Evolutionary conservation across 768 basidiomycete genomes (phyloP).

Genomic region (Myochromella boudieri): DNA sequence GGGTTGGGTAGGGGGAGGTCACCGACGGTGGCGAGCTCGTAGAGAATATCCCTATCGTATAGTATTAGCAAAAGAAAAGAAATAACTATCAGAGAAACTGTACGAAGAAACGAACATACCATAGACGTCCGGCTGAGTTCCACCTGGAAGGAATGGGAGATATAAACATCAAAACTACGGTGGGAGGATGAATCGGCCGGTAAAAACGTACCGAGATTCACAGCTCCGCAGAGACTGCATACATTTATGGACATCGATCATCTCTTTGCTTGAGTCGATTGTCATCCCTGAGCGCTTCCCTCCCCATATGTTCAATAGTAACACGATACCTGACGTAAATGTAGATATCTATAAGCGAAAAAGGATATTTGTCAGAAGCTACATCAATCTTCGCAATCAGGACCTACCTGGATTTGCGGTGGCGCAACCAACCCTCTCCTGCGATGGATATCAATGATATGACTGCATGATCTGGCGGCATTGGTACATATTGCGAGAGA

Average conservation of each 20-base stretch:
- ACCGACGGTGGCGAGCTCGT: slow-evolving; percentile 69
- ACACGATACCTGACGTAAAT: slow-evolving; percentile 52
- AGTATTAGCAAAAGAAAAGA: background rate
- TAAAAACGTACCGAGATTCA: slow-evolving; percentile 31
- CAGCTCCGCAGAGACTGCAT: slow-evolving; percentile 48
- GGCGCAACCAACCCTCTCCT: slow-evolving; percentile 29
- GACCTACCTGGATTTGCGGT: slow-evolving; percentile 36
- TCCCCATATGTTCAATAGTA: slow-evolving; percentile 70
- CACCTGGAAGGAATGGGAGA: slow-evolving; percentile 26
- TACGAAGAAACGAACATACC: slow-evolving; percentile 36
- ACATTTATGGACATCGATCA: slow-evolving; percentile 67
- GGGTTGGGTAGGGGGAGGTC: slow-evolving; percentile 65
- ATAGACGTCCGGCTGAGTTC: slow-evolving; percentile 44
- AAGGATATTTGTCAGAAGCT: background rate
- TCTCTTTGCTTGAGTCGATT: slow-evolving; percentile 51
- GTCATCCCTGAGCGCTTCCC: slow-evolving; percentile 49
- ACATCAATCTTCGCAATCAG: slow-evolving; percentile 3
- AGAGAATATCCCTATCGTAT: slow-evolving; percentile 64
- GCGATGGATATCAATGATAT: slow-evolving; percentile 65
- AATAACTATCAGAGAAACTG: too few relatives aligned
- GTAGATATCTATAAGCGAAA: slow-evolving; percentile 30
- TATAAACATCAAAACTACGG: too few relatives aligned
- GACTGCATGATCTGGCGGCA: slow-evolving; percentile 80
- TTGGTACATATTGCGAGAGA: slow-evolving; percentile 78
- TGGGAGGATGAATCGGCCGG: background rate